Conservation (phyloP, 768 basidiomycete species). For the Podaxis sp. region DNA sequence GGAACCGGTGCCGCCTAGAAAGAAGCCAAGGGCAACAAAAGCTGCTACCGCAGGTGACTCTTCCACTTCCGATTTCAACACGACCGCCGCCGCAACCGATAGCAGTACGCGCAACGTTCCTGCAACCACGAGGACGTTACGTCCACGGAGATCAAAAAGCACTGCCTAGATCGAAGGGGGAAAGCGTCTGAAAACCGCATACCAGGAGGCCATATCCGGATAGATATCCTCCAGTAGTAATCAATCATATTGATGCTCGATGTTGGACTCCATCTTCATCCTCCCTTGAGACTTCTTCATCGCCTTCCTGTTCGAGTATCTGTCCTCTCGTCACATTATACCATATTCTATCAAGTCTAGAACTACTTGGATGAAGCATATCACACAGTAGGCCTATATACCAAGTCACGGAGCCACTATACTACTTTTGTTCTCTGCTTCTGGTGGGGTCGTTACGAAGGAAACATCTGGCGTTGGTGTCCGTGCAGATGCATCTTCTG, state of each 20-base stretch:
- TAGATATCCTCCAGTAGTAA: conserved; percentile 3
- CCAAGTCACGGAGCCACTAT: background rate
- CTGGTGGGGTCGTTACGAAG: background rate
- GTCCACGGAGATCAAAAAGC: conserved; percentile 58
- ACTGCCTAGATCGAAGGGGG: conserved; percentile 48
- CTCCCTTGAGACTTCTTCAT: background rate
- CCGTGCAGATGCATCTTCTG: conserved; percentile 18
- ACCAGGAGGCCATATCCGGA: conserved; percentile 40
- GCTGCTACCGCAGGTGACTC: conserved; percentile 10
- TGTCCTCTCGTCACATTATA: background rate
- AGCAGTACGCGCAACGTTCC: background rate
- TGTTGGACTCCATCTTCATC: background rate
- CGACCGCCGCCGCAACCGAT: conserved; percentile 7
- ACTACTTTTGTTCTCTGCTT: conserved; percentile 4
- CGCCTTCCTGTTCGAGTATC: background rate
- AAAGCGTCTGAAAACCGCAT: conserved; percentile 49
- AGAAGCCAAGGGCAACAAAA: conserved; percentile 24
- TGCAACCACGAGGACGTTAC: conserved; percentile 48
- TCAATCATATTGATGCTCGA: background rate
- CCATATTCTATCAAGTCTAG: background rate
- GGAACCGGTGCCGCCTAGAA: conserved; percentile 29
- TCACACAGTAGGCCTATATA: background rate
- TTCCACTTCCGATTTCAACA: conserved; percentile 16
- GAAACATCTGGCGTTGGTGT: conserved; percentile 11
- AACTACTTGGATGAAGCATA: conserved; percentile 3